A percentile compares a stretch with the other conserved stretches of the same genome.
Evolutionary conservation across 768 basidiomycete species (phyloP).

Genomic region (Phanerochaete sordida): DNA sequence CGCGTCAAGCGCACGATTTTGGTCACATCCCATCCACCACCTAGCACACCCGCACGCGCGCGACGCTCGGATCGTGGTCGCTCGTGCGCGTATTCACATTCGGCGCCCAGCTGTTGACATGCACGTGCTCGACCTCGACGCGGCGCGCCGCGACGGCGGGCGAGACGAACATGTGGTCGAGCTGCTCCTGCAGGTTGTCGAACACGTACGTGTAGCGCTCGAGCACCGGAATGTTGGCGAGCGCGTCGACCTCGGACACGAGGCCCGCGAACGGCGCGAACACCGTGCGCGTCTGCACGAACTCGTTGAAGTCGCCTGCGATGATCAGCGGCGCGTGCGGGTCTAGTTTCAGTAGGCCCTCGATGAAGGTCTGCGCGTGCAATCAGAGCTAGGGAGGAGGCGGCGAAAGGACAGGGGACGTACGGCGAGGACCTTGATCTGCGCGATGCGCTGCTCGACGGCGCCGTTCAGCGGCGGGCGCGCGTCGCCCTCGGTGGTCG

Average conservation of each 20-base stretch:
- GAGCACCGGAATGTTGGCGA: conserved; percentile 38
- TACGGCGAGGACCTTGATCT: conserved; percentile 49
- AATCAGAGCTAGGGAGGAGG: background rate
- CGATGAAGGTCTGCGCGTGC: conserved; percentile 41
- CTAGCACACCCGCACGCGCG: conserved; percentile 42
- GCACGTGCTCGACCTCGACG: conserved; percentile 50
- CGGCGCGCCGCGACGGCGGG: conserved; percentile 34
- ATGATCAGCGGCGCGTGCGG: conserved; percentile 45
- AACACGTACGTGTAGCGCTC: conserved; percentile 62
- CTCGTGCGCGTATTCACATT: conserved; percentile 39
- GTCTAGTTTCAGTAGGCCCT: conserved; percentile 40
- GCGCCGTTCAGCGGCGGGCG: conserved; percentile 54
- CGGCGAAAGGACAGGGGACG: conserved; percentile 19
- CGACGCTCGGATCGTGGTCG: conserved; percentile 61
- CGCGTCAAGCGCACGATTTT: too few species aligned
- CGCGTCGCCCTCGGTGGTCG: conserved; percentile 50
- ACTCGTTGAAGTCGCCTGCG: conserved; percentile 63
- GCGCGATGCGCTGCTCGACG: conserved; percentile 44
- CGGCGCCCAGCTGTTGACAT: conserved; percentile 55
- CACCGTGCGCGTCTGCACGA: conserved; percentile 46
- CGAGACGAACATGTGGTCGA: conserved; percentile 52
- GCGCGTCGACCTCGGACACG: conserved; percentile 47
- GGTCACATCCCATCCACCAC: too few species aligned
- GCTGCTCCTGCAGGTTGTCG: conserved; percentile 53
- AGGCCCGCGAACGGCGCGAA: conserved; percentile 41